Evolutionary conservation across 257 asterid genomes (phyloP).

Genomic region (Parsonsia alboflavescens): DNA sequence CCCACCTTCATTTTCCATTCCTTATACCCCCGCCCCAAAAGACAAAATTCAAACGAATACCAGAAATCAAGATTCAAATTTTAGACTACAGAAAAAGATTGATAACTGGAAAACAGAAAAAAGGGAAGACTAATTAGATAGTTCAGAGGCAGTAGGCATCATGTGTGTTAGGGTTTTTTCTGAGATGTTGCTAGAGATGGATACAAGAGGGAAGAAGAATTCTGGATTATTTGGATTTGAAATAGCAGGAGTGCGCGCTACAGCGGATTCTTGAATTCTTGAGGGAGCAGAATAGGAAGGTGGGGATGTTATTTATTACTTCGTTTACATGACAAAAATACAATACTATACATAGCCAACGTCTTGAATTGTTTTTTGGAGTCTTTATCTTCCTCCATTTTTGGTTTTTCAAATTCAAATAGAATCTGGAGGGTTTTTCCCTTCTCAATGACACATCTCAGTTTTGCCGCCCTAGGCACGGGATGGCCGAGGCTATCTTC

Average conservation of each 20-base stretch:
- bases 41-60: conserved; percentile 11
- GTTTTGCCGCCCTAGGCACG: conserved; percentile 11
- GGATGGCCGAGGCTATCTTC: not conserved
- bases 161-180: conserved; percentile 6
- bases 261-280: not conserved
- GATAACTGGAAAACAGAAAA: not conserved
- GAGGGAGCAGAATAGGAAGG: not conserved
- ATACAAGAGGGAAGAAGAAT: not conserved
- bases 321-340: not conserved
- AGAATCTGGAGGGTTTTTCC: conserved; percentile 16
- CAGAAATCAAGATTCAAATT: conserved; percentile 14
- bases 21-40: not conserved
- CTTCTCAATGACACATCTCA: not conserved
- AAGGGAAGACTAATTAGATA: not conserved
- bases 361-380: not conserved
- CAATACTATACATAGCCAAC: not conserved
- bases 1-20: conserved; percentile 24
- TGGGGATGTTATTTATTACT: conserved; percentile 1
- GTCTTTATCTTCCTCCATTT: not conserved
- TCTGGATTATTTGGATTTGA: conserved; percentile 20
- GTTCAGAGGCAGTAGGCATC: no score
- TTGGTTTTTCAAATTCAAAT: conserved; percentile 32
- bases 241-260: conserved; percentile 32
- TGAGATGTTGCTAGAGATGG: not conserved
- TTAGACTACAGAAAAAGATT: not conserved